A percentile compares a stretch with the other conserved stretches of the same genome.
These are phyloP conservation scores for Populus hybrid DNA, from an alignment of 441 rosid genomes.

Conservation along the genomic window DNA sequence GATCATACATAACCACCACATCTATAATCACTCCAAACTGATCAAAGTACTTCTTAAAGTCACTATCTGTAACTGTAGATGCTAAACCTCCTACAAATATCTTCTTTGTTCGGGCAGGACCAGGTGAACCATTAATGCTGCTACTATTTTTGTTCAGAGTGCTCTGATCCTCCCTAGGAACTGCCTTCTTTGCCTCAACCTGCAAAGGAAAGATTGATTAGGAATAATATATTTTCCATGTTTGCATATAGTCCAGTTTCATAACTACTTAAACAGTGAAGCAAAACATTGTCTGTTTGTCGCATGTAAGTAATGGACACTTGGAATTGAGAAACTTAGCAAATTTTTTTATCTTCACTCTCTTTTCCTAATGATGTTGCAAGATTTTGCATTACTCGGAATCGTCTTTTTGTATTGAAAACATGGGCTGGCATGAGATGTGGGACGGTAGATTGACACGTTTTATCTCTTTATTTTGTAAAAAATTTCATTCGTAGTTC, in stretches of 20 bases:
- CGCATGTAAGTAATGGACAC: neutral
- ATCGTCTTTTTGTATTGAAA: neutral
- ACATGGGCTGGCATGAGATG: neutral
- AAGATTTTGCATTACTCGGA: neutral
- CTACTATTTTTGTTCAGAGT: constrained; percentile 53
- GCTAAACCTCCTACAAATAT: constrained; percentile 97
- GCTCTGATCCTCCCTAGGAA: constrained; percentile 91
- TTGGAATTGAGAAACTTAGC: neutral
- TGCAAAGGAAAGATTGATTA: constrained; percentile 17
- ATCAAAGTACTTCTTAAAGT: constrained; percentile 86
- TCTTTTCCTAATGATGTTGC: neutral
- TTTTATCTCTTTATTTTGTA: neutral
- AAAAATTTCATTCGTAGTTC: neutral
- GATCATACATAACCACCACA: constrained; percentile 97
- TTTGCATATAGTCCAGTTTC: neutral
- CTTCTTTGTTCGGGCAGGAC: constrained; percentile 82
- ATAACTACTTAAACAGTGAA: neutral
- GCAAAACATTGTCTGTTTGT: neutral
- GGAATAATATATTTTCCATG: neutral
- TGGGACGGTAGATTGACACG: neutral
- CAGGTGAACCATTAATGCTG: constrained; percentile 79
- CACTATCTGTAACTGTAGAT: constrained; percentile 85
- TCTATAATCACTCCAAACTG: constrained; percentile 91
- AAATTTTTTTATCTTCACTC: neutral
- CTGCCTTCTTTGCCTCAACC: constrained; percentile 99